Evolutionary conservation across 1,284 basidiomycete genomes (phyloP).

Genomic region (Malassezia dermatis): DNA sequence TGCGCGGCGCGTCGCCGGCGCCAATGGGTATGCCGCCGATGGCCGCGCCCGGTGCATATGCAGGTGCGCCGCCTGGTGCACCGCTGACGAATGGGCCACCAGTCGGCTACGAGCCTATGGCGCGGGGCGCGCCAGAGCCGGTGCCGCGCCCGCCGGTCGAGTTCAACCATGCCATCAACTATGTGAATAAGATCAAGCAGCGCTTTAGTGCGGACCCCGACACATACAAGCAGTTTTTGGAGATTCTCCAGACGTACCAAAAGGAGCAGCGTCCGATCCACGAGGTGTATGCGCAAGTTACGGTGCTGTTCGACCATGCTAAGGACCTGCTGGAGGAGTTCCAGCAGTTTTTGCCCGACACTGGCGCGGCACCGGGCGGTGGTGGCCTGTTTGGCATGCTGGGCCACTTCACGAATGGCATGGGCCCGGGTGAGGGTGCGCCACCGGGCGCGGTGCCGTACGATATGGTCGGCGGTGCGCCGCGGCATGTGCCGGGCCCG

Average conservation of each 20-base stretch:
- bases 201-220: slow-evolving; percentile 82
- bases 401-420: slow-evolving; percentile 45
- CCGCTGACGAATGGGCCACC: neutral
- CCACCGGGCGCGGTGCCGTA: neutral
- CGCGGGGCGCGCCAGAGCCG: slow-evolving; percentile 19
- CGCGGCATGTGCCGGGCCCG: slow-evolving; percentile 5
- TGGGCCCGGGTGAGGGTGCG: slow-evolving; percentile 19
- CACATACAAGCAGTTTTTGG: slow-evolving; percentile 95
- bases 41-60: neutral
- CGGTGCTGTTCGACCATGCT: slow-evolving; percentile 78
- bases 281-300: slow-evolving; percentile 87
- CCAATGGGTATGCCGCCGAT: neutral
- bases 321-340: slow-evolving; percentile 90
- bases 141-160: slow-evolving; percentile 55
- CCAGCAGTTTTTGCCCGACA: slow-evolving; percentile 85
- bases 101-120: slow-evolving; percentile 17
- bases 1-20: neutral
- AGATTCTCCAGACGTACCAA: slow-evolving; percentile 94
- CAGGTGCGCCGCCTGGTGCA: neutral
- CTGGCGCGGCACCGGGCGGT: slow-evolving; percentile 18
- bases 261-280: slow-evolving; percentile 80
- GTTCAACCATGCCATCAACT: slow-evolving; percentile 95
- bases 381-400: slow-evolving; percentile 50
- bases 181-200: slow-evolving; percentile 96
- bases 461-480: slow-evolving; percentile 3